Conservation (phyloP, 2,329 filamentous ascomycete species). For the Cercospora sp. region DNA sequence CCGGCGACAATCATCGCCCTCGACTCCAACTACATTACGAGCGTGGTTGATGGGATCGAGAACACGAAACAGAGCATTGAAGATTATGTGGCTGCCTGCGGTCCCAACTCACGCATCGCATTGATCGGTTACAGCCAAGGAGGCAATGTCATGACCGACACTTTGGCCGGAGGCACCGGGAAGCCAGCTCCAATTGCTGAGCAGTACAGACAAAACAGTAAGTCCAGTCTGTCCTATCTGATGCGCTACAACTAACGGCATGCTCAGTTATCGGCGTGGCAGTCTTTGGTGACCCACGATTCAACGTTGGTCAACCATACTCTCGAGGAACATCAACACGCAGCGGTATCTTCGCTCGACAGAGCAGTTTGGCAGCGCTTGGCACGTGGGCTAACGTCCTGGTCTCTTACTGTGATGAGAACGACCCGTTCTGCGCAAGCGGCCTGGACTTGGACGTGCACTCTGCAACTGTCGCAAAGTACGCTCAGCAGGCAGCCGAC, state of each 20-base stretch:
- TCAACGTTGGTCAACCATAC: conserved; percentile 34
- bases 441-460: conserved; percentile 26
- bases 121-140: conserved; percentile 42
- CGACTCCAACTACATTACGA: conserved; percentile 25
- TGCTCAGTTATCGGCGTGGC: conserved; percentile 37
- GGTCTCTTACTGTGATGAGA: conserved; percentile 30
- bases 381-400: conserved; percentile 26
- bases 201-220: conserved; percentile 35
- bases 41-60: conserved; percentile 36
- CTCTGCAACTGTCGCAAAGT: conserved; percentile 20
- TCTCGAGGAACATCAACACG: conserved; percentile 37
- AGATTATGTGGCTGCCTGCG: conserved; percentile 36
- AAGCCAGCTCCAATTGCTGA: conserved; percentile 32
- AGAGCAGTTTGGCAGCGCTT: conserved; percentile 20
- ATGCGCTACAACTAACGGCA: neutral
- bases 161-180: conserved; percentile 21
- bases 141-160: conserved; percentile 27
- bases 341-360: conserved; percentile 33
- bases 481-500: conserved; percentile 25
- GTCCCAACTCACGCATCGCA: conserved; percentile 35
- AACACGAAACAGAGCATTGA: conserved; percentile 37
- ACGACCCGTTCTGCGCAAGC: conserved; percentile 30
- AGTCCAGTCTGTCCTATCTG: neutral
- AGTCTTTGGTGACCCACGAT: conserved; percentile 43
- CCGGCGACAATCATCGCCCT: conserved; percentile 28